Conservation (phyloP, 345 rosid species). For the Noccaea bulbosa region DNA sequence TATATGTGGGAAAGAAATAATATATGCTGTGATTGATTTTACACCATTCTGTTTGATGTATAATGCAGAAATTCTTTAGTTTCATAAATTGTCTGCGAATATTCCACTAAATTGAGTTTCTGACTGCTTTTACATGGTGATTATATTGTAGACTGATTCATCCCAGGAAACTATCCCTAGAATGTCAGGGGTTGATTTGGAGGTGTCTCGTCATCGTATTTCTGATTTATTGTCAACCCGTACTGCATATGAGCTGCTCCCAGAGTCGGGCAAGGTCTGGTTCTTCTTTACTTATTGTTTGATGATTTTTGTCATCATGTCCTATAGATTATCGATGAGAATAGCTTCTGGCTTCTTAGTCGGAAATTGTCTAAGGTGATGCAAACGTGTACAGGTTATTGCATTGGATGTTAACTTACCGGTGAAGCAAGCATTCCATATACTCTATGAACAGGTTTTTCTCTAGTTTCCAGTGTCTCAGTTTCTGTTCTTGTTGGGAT, state of each 20-base stretch:
- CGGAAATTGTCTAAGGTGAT: conserved; percentile 22
- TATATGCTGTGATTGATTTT: conserved; percentile 2
- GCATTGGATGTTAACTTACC: conserved; percentile 94
- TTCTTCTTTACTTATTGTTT: conserved; percentile 41
- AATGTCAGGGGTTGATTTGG: conserved; percentile 69
- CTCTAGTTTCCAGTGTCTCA: conserved; percentile 26
- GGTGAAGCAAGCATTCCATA: conserved; percentile 98
- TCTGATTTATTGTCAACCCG: conserved; percentile 73
- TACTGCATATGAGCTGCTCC: conserved; percentile 92
- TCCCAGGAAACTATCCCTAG: conserved; percentile 57
- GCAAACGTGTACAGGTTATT: conserved; percentile 60
- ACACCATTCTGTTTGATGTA: conserved; percentile 19
- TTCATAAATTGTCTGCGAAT: conserved; percentile 12
- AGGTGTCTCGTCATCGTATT: conserved; percentile 70
- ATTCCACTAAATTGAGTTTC: conserved; percentile 28
- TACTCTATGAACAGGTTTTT: conserved; percentile 89
- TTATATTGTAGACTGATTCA: conserved; percentile 40
- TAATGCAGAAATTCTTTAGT: conserved; percentile 8
- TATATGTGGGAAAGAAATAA: background rate
- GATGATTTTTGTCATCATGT: conserved; percentile 29
- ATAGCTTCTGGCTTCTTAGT: conserved; percentile 21
- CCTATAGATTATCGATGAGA: conserved; percentile 9
- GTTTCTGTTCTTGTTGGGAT: conserved; percentile 26
- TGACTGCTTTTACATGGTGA: conserved; percentile 32
- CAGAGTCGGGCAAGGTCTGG: conserved; percentile 98